Evolutionary conservation across 2,329 filamentous ascomycete genomes (phyloP).

Genomic region (Epichloe gansuensis): DNA sequence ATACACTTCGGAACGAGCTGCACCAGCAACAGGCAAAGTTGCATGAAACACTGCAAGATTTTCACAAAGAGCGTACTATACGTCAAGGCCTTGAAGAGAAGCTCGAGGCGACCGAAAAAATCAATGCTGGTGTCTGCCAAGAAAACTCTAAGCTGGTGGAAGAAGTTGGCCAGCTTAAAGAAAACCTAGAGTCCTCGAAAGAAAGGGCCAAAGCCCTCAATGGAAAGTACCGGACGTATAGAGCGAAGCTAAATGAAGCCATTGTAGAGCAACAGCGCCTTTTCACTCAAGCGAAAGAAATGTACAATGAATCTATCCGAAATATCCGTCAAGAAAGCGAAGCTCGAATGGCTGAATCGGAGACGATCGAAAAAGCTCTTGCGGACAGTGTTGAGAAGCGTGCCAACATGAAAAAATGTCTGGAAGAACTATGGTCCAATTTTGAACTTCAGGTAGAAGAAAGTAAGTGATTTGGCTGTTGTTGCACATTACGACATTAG

Average conservation of each 20-base stretch:
- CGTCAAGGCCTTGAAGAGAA: constrained; percentile 14
- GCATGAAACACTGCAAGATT: constrained; percentile 9
- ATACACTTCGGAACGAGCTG: constrained; percentile 14
- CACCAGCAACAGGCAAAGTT: constrained; percentile 7
- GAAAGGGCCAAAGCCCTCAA: constrained; percentile 11
- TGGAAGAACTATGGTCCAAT: constrained; percentile 16
- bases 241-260: constrained; percentile 30
- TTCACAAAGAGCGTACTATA: constrained; percentile 11
- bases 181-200: constrained; percentile 14
- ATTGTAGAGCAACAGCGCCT: constrained; percentile 34
- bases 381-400: constrained; percentile 18
- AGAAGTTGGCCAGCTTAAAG: constrained; percentile 17
- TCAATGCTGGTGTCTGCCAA: constrained; percentile 9
- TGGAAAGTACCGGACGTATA: constrained; percentile 23
- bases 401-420: constrained; percentile 18
- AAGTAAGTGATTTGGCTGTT: constrained; percentile 10
- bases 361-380: constrained; percentile 16
- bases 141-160: constrained; percentile 14
- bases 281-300: constrained; percentile 20
- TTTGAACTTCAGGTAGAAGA: constrained; percentile 11
- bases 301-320: constrained; percentile 20
- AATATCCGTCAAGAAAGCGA: constrained; percentile 22
- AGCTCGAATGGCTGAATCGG: constrained; percentile 11
- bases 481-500: not conserved
- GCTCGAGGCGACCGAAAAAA: constrained; percentile 15